Evolutionary conservation across 2,329 filamentous ascomycete genomes (phyloP), one percentile per base, ranked within the genome.

Genomic region (Trichoderma pleuroti): DNA sequence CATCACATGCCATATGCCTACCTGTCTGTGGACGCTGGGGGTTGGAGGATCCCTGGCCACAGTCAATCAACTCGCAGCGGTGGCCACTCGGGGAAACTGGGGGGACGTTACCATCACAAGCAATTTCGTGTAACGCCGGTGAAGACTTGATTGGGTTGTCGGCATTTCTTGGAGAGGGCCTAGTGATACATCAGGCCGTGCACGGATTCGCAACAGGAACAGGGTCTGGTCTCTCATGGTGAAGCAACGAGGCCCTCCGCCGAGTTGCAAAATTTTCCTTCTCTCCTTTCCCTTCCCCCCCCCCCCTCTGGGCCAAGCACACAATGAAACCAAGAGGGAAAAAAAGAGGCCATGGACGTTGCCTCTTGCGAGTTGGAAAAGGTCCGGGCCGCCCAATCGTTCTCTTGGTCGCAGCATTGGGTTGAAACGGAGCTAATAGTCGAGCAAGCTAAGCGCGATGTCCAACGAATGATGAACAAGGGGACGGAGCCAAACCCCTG

Each of bases 361-460:
- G 34, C 34, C 32, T 46, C 46, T 70, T 46, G 26, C 59, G 34
- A 46, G 39, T 56, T 64, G 24, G 24, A 52, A 34, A 62, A 62
- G 65, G 54, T 68, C 65, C 65, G 65, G 54, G 21, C 64, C 64
- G 64, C 52, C 52, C 52, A 67, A 52, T 62, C 16, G 49, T 28
- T 11, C 34, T 26, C 39, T 60, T 34, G n/a, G 42, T 56, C 59
- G 59, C 67, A 70, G 59, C 42, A 30, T 63, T 63, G 46, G 63
- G 70, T 68, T 71, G 70, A 71, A 71, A 71, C 70, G 63, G 61
- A 57, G 63, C 56, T 49, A 68, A 36, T 18, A 42, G 65, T 59
- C 49, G 59, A 71, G 62, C 30, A 39, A 65, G 52, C 60, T 36
- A 66, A 56, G 56, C 56, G 59, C 56, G 30, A 64, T 36, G 42